Evolutionary conservation across 805 yeast species (phyloP), one percentile per base, ranked within the genome.

Genomic region (Spathaspora passalidarum): DNA sequence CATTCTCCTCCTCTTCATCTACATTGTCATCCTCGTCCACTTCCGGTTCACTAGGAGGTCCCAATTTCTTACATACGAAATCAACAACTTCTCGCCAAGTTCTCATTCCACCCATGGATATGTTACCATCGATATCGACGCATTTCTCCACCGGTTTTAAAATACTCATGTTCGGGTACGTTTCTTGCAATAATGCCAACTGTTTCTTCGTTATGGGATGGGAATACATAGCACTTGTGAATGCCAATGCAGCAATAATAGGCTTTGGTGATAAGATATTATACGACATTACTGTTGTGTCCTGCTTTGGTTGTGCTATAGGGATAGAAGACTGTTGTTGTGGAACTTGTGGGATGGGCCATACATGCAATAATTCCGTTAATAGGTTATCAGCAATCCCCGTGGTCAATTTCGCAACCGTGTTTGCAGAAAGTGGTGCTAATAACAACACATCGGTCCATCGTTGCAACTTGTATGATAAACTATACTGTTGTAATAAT

Each of bases 101-200:
- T 32, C 63, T 48, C 63, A 60, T 59, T 7, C 65, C 65, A 2
- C 65, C 65, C 65, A 60, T 60, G 7, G 60, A 46, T n/a, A 60
- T 60, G 35, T 58, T 58, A 2, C 65, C 65, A 42, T 58, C 61
- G 6, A 52, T 51, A 43, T 58, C 61, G 19, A 56, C 56, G 32
- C 52, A 56, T 36, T 60, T 60, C 35, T 60, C 65, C 13, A 59
- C 63, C 11, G 65, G 65, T 39, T 60, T 59, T 37, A 60, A 51
- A 11, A 60, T 55, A 8, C 49, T 41, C 55, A 59, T 56, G 34
- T 56, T 55, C 4, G 62, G 61, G 38, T 54, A 59, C 2, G 56
- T 53, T 42, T 60, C 63, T 41, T 56, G 62, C 20, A 60, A 48
- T 21, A 48, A 13, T 2, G 36, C 43, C 46, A 60, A 45, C 40